These are phyloP conservation scores for Penstemon eatonii DNA, from an alignment of 257 asterid genomes.

Conservation along the genomic window DNA sequence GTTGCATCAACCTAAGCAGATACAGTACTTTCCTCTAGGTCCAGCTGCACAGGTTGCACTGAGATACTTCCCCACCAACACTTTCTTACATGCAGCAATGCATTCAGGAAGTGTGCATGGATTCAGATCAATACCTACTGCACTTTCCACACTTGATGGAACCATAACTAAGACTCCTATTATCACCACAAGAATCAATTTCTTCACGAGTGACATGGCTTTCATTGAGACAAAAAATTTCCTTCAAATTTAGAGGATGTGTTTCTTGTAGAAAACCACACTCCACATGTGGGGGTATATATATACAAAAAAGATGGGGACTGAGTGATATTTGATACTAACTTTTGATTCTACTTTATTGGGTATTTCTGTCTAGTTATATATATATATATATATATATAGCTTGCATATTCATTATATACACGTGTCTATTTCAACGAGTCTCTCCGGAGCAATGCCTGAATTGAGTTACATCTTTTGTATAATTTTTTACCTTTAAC, in stretches of 20 bases:
- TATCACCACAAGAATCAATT: conserved; percentile 17
- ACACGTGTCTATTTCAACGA: too few species aligned
- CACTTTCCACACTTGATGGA: conserved; percentile 49
- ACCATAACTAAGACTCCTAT: conserved; percentile 26
- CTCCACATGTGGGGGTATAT: background rate
- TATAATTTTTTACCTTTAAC: too few species aligned
- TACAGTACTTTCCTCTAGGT: conserved; percentile 53
- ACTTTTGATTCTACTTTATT: too few species aligned
- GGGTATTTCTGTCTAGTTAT: too few species aligned
- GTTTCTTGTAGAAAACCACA: background rate
- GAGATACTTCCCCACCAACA: conserved; percentile 36
- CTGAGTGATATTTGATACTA: too few species aligned
- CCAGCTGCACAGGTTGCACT: conserved; percentile 56
- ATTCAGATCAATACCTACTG: conserved; percentile 45
- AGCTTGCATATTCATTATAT: too few species aligned
- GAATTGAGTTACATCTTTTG: too few species aligned
- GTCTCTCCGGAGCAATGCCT: too few species aligned
- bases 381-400: too few species aligned
- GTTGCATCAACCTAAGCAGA: conserved; percentile 41
- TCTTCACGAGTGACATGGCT: conserved; percentile 21
- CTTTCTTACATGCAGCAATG: conserved; percentile 47
- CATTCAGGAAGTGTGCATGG: conserved; percentile 58
- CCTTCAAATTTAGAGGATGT: background rate
- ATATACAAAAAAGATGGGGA: too few species aligned
- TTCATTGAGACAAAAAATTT: too few species aligned